phyloP scores from a whole-genome alignment of 371 early-diverging fungal species.

The Lichtheimia corymbifera region DNA sequence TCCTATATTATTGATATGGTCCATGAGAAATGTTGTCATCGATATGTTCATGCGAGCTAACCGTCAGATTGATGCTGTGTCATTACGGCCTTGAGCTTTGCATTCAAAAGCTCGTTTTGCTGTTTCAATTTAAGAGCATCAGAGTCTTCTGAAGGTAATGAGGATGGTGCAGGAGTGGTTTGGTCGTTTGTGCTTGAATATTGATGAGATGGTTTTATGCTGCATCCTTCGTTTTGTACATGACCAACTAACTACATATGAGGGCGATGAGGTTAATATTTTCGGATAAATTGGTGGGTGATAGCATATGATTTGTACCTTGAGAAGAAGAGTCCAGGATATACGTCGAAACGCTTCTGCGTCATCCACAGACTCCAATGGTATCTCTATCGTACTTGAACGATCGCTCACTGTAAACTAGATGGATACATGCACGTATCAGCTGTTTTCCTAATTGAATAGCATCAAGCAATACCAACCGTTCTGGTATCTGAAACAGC shows the following conservation, averaged over 20 bases:
- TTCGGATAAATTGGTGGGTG: neutral
- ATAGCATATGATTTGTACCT: neutral
- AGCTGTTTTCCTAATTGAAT: neutral
- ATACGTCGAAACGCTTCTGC: neutral
- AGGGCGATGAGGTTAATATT: neutral
- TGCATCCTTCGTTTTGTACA: constrained; percentile 12
- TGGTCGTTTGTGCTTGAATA: neutral
- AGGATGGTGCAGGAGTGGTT: neutral
- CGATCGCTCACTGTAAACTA: neutral
- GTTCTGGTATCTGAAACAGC: neutral
- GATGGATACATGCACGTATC: neutral
- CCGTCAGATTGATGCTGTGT: neutral
- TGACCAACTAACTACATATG: neutral
- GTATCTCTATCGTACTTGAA: neutral
- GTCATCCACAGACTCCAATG: neutral
- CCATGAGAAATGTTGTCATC: neutral
- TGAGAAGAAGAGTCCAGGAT: constrained; percentile 6
- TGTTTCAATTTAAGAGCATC: neutral
- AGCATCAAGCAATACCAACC: neutral
- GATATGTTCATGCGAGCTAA: too few relatives aligned
- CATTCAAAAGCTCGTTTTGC: neutral
- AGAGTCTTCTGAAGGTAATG: neutral
- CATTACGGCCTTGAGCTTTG: neutral
- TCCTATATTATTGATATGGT: neutral
- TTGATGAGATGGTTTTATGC: neutral